Evolutionary conservation across 179 eudicot species (phyloP).

Genomic region (Drosera spatulata): DNA sequence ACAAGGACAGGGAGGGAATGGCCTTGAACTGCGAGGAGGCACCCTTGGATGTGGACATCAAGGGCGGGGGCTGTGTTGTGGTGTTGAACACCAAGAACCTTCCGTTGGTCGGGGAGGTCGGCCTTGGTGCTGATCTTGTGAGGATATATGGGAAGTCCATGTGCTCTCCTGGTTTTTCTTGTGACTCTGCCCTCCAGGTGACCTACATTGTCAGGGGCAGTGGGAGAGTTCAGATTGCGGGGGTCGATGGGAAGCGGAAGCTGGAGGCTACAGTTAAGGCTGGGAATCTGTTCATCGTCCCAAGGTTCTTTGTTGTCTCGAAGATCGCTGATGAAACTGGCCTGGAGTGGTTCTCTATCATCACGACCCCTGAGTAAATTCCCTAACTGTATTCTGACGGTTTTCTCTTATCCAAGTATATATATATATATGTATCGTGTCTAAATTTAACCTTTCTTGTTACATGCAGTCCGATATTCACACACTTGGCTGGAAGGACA

Average conservation of each 20-base stretch:
- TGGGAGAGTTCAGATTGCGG: constrained; percentile 76
- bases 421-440: too few relatives aligned
- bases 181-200: constrained; percentile 76
- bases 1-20: constrained; percentile 24
- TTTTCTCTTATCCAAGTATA: not conserved
- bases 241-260: constrained; percentile 67
- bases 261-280: constrained; percentile 52
- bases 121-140: constrained; percentile 73
- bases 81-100: constrained; percentile 69
- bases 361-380: constrained; percentile 67
- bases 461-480: constrained; percentile 63
- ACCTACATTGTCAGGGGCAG: constrained; percentile 68
- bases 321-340: constrained; percentile 67
- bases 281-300: constrained; percentile 12
- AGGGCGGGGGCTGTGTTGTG: constrained; percentile 64
- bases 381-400: not conserved
- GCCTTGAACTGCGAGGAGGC: constrained; percentile 35
- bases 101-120: constrained; percentile 80
- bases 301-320: constrained; percentile 1
- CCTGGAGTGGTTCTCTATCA: constrained; percentile 77
- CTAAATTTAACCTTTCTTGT: not conserved
- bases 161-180: constrained; percentile 20
- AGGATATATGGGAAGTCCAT: constrained; percentile 63
- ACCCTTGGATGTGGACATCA: constrained; percentile 68
- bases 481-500: constrained; percentile 76